These are phyloP conservation scores for Antrodiella citrinella DNA, from an alignment of 768 basidiomycete genomes.

Conservation along the genomic window DNA sequence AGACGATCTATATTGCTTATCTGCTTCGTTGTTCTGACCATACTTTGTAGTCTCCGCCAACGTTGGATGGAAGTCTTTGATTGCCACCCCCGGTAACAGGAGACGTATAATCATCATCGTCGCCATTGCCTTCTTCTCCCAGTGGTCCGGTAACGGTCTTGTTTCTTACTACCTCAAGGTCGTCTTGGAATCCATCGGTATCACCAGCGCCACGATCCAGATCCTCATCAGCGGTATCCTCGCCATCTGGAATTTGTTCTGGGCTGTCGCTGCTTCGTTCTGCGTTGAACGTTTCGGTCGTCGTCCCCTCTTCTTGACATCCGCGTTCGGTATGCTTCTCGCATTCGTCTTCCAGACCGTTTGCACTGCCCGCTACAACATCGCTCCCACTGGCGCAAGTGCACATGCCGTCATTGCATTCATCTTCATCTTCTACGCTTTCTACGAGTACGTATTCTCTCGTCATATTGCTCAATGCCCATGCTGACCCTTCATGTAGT, in stretches of 20 bases:
- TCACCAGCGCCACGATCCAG: constrained; percentile 51
- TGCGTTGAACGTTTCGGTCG: constrained; percentile 62
- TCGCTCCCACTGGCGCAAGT: constrained; percentile 32
- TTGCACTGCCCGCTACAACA: constrained; percentile 49
- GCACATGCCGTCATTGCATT: constrained; percentile 73
- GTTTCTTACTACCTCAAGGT: constrained; percentile 76
- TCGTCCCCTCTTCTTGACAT: constrained; percentile 61
- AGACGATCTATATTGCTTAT: constrained; percentile 1
- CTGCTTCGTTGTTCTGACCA: neutral
- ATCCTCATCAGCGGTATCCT: constrained; percentile 80
- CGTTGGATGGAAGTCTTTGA: constrained; percentile 62
- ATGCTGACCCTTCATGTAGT: constrained; percentile 22
- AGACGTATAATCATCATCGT: constrained; percentile 71
- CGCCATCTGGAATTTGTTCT: constrained; percentile 72
- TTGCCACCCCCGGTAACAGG: constrained; percentile 62
- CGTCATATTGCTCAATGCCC: neutral
- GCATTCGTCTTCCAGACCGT: constrained; percentile 66
- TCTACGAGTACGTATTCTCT: constrained; percentile 53
- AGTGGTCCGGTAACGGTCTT: constrained; percentile 82
- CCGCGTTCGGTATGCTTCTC: constrained; percentile 48
- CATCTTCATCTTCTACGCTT: constrained; percentile 76
- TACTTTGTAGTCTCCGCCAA: constrained; percentile 36
- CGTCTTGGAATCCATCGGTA: constrained; percentile 62
- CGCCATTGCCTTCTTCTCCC: constrained; percentile 76
- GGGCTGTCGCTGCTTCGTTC: constrained; percentile 50